Evolutionary conservation across 2,329 filamentous ascomycete species (phyloP), one percentile per base, ranked within the genome.

Genomic region (Podosphaera leucotricha): DNA sequence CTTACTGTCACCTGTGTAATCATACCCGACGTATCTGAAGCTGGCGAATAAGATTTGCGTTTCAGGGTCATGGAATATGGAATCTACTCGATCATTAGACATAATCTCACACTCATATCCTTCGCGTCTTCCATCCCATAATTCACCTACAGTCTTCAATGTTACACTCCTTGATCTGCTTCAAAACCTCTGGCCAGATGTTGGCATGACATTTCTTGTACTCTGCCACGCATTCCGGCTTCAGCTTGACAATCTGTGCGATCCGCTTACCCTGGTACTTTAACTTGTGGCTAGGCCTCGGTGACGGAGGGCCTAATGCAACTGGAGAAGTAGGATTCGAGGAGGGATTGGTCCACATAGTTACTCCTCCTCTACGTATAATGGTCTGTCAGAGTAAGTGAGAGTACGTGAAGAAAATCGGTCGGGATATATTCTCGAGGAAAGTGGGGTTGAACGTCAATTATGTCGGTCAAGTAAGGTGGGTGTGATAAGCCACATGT

Each of bases 11-110:
- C 66, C 75, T 2, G 71, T 74, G 47, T 72, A 85, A 49, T 82
- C 70, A 47, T 70, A 70, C 0, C 82, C 81, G n/a, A 79, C 65
- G 54, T 86, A 87, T 58, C 82, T 85, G 65, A 85, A 83, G 20
- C 65, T 74, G 0, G 78, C 77, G 56, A 86, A 86, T 1, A 87
- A 66, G 37, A 76, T 75, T 44, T 70, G 62, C 0, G 69, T 68
- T 4, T 58, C 61, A 11, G 74, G 66, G 54, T 82, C 76, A 52
- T 80, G 72, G 61, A 71, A 84, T 57, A 86, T 80, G 50, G 73
- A 80, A 54, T 85, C 78, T 36, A 7, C 18, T 18, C 36, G 41
- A 37, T n/a, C 20, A 42, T 19, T 19, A 42, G 24, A 4, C 11
- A 11, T 33, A 18, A 20, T 18, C 28, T 24, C 18, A 24, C n/a